Conservation (phyloP, 805 yeast species). For the Ogataea sp. region DNA sequence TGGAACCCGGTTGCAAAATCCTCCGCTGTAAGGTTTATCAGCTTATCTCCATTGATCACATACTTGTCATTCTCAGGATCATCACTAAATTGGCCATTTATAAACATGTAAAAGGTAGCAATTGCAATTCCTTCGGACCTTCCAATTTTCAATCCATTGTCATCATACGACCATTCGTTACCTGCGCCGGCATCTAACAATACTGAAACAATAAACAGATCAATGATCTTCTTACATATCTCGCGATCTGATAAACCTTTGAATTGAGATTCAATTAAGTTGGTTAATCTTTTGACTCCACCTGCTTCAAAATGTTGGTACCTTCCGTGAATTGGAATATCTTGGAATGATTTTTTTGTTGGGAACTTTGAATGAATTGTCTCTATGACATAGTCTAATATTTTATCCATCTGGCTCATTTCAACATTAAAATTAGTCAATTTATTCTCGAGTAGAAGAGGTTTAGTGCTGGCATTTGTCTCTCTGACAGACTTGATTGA, state of each 20-base stretch:
- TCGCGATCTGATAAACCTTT: slow-evolving; percentile 25
- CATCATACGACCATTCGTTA: slow-evolving; percentile 42
- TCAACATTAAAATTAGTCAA: slow-evolving; percentile 40
- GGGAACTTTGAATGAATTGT: slow-evolving; percentile 40
- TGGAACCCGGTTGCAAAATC: slow-evolving; percentile 38
- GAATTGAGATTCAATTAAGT: slow-evolving; percentile 31
- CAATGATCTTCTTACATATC: slow-evolving; percentile 45
- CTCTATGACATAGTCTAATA: slow-evolving; percentile 36
- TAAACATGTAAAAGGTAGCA: slow-evolving; percentile 49
- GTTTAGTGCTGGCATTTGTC: slow-evolving; percentile 35
- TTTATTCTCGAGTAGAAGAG: slow-evolving; percentile 28
- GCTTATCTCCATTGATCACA: slow-evolving; percentile 36
- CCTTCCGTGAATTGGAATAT: slow-evolving; percentile 60
- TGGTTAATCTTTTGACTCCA: slow-evolving; percentile 34
- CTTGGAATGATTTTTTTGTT: slow-evolving; percentile 26
- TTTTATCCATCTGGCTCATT: slow-evolving; percentile 28
- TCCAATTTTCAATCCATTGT: slow-evolving; percentile 25
- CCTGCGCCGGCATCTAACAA: slow-evolving; percentile 67
- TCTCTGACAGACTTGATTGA: slow-evolving; percentile 52
- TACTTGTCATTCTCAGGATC: slow-evolving; percentile 23
- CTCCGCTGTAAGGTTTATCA: slow-evolving; percentile 27
- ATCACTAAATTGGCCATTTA: slow-evolving; percentile 33
- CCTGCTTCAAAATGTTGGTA: slow-evolving; percentile 57
- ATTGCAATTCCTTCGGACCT: slow-evolving; percentile 63
- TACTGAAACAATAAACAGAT: slow-evolving; percentile 52